Percentiles rank a stretch among this genome's conserved stretches.
Evolutionary conservation across 1,139 yeast genomes (phyloP).

Genomic region (Saccharomycopsis hybrid): DNA sequence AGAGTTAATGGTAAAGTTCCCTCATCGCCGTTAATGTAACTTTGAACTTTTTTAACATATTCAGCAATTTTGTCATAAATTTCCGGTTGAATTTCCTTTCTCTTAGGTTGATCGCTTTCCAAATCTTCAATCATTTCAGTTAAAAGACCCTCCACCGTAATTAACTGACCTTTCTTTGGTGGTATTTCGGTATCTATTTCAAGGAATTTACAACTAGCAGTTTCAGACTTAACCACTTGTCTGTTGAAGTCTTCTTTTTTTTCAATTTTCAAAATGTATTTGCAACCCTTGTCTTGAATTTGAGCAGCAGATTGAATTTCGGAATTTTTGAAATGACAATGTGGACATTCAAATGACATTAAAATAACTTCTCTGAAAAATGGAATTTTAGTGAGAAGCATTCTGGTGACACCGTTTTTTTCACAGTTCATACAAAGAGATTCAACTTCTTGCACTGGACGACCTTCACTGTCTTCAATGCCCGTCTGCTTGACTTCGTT

Average conservation of each 20-base stretch:
- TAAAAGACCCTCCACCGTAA: slow-evolving; percentile 86
- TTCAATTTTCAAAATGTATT: slow-evolving; percentile 68
- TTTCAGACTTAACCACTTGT: slow-evolving; percentile 88
- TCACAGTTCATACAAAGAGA: slow-evolving; percentile 96
- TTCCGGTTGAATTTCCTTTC: slow-evolving; percentile 70
- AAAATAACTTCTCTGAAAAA: slow-evolving; percentile 84
- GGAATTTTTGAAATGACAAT: slow-evolving; percentile 84
- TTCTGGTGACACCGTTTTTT: slow-evolving; percentile 72
- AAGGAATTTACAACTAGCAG: slow-evolving; percentile 72
- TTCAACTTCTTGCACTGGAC: slow-evolving; percentile 91
- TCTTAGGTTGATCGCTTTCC: slow-evolving; percentile 68
- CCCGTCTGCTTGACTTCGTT: slow-evolving; percentile 46
- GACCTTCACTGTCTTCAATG: slow-evolving; percentile 82
- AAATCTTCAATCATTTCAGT: slow-evolving; percentile 82
- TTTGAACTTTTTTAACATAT: slow-evolving; percentile 54
- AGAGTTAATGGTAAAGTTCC: slow-evolving; percentile 74
- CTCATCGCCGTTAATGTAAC: slow-evolving; percentile 56
- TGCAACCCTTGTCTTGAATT: slow-evolving; percentile 81
- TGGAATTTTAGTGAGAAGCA: slow-evolving; percentile 85
- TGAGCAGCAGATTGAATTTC: slow-evolving; percentile 93
- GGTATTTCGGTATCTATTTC: slow-evolving; percentile 95
- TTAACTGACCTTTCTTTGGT: slow-evolving; percentile 86
- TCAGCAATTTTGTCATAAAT: slow-evolving; percentile 66
- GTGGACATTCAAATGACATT: slow-evolving; percentile 95
- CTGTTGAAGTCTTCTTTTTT: slow-evolving; percentile 70